Percentiles rank a stretch among this genome's conserved stretches.
phyloP scores from a whole-genome alignment of 768 basidiomycete species.

The Tylopilus felleus region DNA sequence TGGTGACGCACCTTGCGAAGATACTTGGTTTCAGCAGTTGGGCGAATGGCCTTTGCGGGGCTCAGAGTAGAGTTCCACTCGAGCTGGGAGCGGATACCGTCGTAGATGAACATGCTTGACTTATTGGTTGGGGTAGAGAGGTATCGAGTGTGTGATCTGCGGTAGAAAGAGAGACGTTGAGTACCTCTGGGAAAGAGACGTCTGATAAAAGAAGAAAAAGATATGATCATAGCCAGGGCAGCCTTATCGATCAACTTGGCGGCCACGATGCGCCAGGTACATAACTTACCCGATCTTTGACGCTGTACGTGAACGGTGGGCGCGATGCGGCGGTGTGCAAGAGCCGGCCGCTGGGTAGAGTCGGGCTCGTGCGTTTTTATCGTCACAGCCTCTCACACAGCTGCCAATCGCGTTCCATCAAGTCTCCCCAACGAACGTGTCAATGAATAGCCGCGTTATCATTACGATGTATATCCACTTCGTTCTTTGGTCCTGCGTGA shows the following conservation, averaged over 20 bases:
- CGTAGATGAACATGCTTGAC: conserved; percentile 48
- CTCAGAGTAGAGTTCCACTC: conserved; percentile 88
- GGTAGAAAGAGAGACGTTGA: conserved; percentile 8
- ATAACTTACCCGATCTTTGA: conserved; percentile 21
- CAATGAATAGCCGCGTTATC: conserved; percentile 15
- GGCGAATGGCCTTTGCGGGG: conserved; percentile 65
- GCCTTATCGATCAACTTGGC: conserved; percentile 19
- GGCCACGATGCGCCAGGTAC: not conserved
- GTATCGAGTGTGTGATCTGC: conserved; percentile 11
- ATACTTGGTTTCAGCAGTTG: conserved; percentile 79
- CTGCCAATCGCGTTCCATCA: conserved; percentile 11
- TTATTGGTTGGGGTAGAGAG: conserved; percentile 9
- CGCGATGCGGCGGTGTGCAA: conserved; percentile 8
- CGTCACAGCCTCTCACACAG: not conserved
- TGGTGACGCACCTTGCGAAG: conserved; percentile 74
- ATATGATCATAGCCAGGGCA: conserved; percentile 4
- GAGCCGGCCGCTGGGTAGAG: not conserved
- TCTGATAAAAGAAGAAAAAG: conserved; percentile 12
- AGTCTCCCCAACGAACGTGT: conserved; percentile 27
- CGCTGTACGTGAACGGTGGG: conserved; percentile 8
- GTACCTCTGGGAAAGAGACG: conserved; percentile 11
- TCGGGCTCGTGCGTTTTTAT: conserved; percentile 9
- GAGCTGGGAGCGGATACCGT: conserved; percentile 75
- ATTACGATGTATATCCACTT: conserved; percentile 25
- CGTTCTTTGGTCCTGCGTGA: conserved; percentile 5